phyloP scores from a whole-genome alignment of 768 basidiomycete genomes.

The Lyophyllum shimeji region DNA sequence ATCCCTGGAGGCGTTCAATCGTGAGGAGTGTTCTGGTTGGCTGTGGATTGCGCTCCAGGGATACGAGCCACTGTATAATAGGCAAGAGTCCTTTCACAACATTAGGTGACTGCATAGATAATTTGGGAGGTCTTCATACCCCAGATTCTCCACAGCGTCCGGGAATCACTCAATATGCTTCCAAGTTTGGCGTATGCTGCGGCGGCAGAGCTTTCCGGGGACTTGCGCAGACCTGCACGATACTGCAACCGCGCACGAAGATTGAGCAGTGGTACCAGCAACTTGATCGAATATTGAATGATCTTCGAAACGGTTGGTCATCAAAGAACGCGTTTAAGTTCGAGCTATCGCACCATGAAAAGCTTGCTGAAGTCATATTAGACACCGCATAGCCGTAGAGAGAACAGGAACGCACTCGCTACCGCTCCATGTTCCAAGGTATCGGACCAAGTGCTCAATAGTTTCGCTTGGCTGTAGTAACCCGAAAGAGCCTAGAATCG shows the following conservation, averaged over 20 bases:
- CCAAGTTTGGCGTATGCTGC: slow-evolving; percentile 53
- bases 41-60: slow-evolving; percentile 68
- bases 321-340: background rate
- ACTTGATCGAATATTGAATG: slow-evolving; percentile 70
- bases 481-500: slow-evolving; percentile 63
- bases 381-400: slow-evolving; percentile 2
- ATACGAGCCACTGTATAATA: slow-evolving; percentile 77
- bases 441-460: slow-evolving; percentile 72
- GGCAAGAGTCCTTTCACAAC: slow-evolving; percentile 61
- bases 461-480: slow-evolving; percentile 58
- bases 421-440: slow-evolving; percentile 81
- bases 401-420: slow-evolving; percentile 61
- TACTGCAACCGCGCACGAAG: slow-evolving; percentile 71
- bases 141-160: slow-evolving; percentile 78
- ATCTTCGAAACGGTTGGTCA: slow-evolving; percentile 40
- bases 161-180: slow-evolving; percentile 60
- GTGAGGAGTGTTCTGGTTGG: slow-evolving; percentile 70
- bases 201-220: slow-evolving; percentile 55
- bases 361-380: slow-evolving; percentile 54
- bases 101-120: background rate
- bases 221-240: slow-evolving; percentile 54
- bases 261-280: slow-evolving; percentile 64
- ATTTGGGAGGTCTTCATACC: slow-evolving; percentile 42
- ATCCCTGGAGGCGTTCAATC: slow-evolving; percentile 79
- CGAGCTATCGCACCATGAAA: slow-evolving; percentile 55